Evolutionary conservation across 306 rosid species (phyloP).

Genomic region (Inga oerstediana): DNA sequence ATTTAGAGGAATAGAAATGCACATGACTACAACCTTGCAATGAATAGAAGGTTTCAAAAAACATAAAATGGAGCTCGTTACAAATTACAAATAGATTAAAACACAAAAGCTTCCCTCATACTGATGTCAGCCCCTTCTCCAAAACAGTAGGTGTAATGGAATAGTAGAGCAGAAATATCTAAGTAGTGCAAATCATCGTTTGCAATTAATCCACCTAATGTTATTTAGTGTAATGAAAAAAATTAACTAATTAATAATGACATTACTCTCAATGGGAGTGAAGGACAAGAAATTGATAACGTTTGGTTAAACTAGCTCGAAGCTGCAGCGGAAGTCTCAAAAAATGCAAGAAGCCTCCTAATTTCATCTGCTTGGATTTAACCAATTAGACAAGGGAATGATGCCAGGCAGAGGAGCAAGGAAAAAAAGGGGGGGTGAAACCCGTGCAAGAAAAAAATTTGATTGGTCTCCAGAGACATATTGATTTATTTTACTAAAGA

Average conservation of each 20-base stretch:
- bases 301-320: constrained; percentile 8
- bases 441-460: background rate
- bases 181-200: background rate
- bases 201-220: background rate
- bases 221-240: background rate
- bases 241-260: background rate
- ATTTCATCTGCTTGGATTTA: constrained; percentile 6
- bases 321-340: background rate
- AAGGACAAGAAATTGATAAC: background rate
- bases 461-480: background rate
- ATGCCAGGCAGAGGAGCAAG: constrained; percentile 1
- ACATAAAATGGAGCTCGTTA: background rate
- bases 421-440: background rate
- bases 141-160: background rate
- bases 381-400: background rate
- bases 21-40: background rate
- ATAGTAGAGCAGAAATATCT: background rate
- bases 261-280: constrained; percentile 4
- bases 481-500: background rate
- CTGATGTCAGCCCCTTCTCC: background rate
- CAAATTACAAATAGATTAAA: background rate
- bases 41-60: background rate
- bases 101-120: background rate
- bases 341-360: background rate
- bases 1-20: background rate